Conservation (phyloP, 306 rosid genomes). For the Fragaria iinumae region DNA sequence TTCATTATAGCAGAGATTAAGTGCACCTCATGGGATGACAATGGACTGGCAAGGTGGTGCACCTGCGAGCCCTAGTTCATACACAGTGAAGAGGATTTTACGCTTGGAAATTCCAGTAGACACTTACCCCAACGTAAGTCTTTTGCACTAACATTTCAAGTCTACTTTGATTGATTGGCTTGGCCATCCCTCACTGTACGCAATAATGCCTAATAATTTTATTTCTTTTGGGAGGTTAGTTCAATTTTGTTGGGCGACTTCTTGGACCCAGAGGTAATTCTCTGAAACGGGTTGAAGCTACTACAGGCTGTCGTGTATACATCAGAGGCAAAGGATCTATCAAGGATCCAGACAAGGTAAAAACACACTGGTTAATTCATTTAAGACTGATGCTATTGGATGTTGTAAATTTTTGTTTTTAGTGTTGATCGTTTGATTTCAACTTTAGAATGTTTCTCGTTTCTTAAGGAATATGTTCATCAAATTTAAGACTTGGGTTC, state of each 20-base stretch:
- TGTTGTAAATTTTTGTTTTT: conserved; percentile 9
- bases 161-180: conserved; percentile 25
- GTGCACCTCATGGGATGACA: conserved; percentile 81
- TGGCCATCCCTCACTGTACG: conserved; percentile 16
- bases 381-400: neutral
- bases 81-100: conserved; percentile 87
- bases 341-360: conserved; percentile 80
- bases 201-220: conserved; percentile 24
- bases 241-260: conserved; percentile 97
- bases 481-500: conserved; percentile 13
- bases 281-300: conserved; percentile 91
- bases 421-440: neutral
- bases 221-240: conserved; percentile 48
- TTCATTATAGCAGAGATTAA: conserved; percentile 60
- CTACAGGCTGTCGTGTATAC: conserved; percentile 92
- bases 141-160: conserved; percentile 12
- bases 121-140: conserved; percentile 82
- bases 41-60: conserved; percentile 99
- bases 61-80: conserved; percentile 93
- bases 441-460: neutral
- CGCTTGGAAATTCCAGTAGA: conserved; percentile 96
- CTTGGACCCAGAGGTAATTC: conserved; percentile 96
- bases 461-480: conserved; percentile 11
- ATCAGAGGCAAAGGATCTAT: conserved; percentile 94
- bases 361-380: conserved; percentile 15